phyloP scores from a whole-genome alignment of 2,329 filamentous ascomycete species.

The Stachybotrys elegans region DNA sequence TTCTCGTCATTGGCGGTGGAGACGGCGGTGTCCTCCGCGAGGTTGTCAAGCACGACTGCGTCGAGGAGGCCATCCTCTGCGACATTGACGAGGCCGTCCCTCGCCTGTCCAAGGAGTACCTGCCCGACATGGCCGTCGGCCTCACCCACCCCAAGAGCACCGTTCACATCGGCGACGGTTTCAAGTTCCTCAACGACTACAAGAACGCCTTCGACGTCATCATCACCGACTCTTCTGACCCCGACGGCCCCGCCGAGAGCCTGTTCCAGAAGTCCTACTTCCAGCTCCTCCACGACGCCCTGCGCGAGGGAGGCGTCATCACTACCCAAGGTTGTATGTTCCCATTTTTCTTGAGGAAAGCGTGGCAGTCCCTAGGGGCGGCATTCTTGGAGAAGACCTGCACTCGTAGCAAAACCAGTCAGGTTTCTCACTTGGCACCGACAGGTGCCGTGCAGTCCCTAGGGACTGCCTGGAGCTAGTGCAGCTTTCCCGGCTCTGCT shows the following conservation, averaged over 20 bases:
- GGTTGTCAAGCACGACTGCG: constrained; percentile 96
- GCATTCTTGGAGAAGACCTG: constrained; percentile 19
- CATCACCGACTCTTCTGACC: constrained; percentile 98
- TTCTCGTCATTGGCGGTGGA: constrained; percentile 95
- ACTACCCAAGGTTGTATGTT: constrained; percentile 99
- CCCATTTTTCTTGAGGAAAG: constrained; percentile 54
- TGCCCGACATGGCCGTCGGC: constrained; percentile 87
- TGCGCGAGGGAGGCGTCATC: constrained; percentile 94
- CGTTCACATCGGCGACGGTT: constrained; percentile 91
- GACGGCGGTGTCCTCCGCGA: constrained; percentile 97
- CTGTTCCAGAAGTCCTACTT: constrained; percentile 99
- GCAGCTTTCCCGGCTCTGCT: constrained; percentile 31
- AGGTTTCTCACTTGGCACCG: constrained; percentile 19
- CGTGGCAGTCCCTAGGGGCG: constrained; percentile 30
- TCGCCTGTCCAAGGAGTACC: constrained; percentile 96
- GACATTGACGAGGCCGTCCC: constrained; percentile 99
- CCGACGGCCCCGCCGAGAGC: constrained; percentile 91
- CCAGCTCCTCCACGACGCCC: constrained; percentile 82
- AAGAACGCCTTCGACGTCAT: constrained; percentile 99
- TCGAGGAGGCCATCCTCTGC: constrained; percentile 94
- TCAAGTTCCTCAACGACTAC: constrained; percentile 96
- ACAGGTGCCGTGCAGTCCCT: constrained; percentile 20
- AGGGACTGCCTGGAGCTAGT: constrained; percentile 32
- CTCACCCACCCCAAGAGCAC: constrained; percentile 92
- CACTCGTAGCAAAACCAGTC: constrained; percentile 11